Percentiles rank a stretch among this genome's conserved stretches.
Evolutionary conservation across 805 yeast genomes (phyloP).

Genomic region (Phaffomyces thermotolerans): DNA sequence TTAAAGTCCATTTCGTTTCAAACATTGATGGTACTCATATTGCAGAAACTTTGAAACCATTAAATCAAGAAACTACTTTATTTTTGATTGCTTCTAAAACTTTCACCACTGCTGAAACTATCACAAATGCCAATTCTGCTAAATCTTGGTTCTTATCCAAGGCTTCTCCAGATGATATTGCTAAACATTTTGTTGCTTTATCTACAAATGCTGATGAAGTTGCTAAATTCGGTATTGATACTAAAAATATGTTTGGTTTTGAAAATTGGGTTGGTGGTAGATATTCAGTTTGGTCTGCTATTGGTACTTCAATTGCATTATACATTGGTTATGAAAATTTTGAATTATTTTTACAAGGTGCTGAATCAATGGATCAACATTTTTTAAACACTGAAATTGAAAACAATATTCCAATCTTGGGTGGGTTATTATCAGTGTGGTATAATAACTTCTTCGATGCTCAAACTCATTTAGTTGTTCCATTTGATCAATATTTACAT

Average conservation of each 20-base stretch:
- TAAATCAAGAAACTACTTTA: constrained; percentile 87
- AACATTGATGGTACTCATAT: constrained; percentile 98
- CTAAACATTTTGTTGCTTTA: constrained; percentile 95
- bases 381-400: constrained; percentile 78
- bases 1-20: constrained; percentile 87
- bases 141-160: constrained; percentile 84
- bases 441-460: constrained; percentile 98
- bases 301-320: constrained; percentile 91
- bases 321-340: constrained; percentile 95
- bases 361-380: constrained; percentile 94
- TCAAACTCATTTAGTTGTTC: constrained; percentile 96
- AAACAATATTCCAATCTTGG: constrained; percentile 86
- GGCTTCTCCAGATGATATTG: constrained; percentile 65
- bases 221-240: constrained; percentile 91
- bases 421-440: constrained; percentile 95
- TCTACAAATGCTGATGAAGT: constrained; percentile 92
- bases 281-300: constrained; percentile 99
- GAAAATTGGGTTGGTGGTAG: constrained; percentile 99
- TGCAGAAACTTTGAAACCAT: constrained; percentile 75
- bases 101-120: constrained; percentile 97
- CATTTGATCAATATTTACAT: constrained; percentile 97
- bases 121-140: constrained; percentile 93
- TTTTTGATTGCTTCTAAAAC: constrained; percentile 94
- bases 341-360: constrained; percentile 89
- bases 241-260: constrained; percentile 97